phyloP scores from a whole-genome alignment of 257 asterid genomes.

The Striga asiatica region DNA sequence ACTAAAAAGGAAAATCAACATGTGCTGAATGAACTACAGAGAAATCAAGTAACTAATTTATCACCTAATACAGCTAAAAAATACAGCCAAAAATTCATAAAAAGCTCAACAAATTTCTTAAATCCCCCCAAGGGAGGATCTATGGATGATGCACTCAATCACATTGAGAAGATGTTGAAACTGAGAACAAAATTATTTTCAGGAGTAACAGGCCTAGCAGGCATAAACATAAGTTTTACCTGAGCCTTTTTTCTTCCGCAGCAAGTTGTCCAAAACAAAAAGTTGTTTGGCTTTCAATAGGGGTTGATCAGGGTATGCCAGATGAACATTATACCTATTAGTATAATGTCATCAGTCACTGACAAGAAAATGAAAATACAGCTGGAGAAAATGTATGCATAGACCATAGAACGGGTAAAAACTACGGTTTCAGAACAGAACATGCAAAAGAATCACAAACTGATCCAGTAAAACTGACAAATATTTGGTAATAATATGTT shows the following conservation, averaged over 20 bases:
- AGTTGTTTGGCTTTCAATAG: conserved; percentile 85
- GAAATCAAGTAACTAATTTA: no score
- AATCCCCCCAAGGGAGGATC: neutral
- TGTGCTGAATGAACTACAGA: no score
- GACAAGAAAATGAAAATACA: conserved; percentile 9
- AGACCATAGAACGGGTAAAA: conserved; percentile 13
- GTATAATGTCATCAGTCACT: conserved; percentile 24
- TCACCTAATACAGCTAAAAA: no score
- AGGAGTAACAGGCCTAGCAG: conserved; percentile 1
- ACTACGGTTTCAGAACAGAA: conserved; percentile 11
- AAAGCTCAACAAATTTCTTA: neutral
- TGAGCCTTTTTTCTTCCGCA: conserved; percentile 68
- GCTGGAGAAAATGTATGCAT: conserved; percentile 5
- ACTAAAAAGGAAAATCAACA: no score
- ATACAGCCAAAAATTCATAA: neutral
- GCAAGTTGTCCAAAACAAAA: conserved; percentile 70
- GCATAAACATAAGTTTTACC: conserved; percentile 25
- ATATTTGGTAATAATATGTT: conserved; percentile 2
- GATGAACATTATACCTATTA: conserved; percentile 46
- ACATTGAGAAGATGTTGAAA: neutral
- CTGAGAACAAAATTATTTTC: neutral
- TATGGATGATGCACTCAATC: conserved; percentile 3
- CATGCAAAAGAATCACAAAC: conserved; percentile 4
- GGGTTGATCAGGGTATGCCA: conserved; percentile 72
- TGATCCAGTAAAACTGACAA: neutral